Percentiles rank a stretch among this genome's conserved stretches.
Conservation (phyloP, 1,139 yeast species). For the Candida sp. region DNA sequence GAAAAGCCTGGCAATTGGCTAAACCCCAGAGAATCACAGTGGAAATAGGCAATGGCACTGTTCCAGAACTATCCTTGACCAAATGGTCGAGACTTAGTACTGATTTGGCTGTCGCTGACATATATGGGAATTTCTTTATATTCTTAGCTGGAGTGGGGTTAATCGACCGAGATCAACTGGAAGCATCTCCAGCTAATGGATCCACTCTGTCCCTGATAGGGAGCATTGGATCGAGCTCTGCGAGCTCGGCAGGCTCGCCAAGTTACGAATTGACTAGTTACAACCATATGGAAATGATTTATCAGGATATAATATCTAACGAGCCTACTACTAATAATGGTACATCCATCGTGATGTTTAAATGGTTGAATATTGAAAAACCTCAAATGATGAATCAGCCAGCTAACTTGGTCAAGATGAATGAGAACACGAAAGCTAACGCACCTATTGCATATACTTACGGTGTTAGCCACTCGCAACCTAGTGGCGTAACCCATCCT, state of each 20-base stretch:
- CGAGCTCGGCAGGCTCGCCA: constrained; percentile 11
- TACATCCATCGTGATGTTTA: constrained; percentile 45
- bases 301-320: constrained; percentile 28
- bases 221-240: constrained; percentile 4
- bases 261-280: constrained; percentile 45
- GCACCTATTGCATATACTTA: constrained; percentile 38
- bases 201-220: constrained; percentile 1
- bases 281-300: constrained; percentile 46
- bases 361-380: constrained; percentile 71
- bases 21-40: constrained; percentile 42
- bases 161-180: constrained; percentile 13
- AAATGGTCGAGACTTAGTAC: constrained; percentile 52
- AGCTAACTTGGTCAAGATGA: constrained; percentile 32
- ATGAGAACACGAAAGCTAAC: constrained; percentile 4
- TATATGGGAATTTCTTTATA: constrained; percentile 48
- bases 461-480: constrained; percentile 54
- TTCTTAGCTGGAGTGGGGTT: constrained; percentile 44
- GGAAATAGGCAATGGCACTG: constrained; percentile 29
- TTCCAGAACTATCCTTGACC: constrained; percentile 30
- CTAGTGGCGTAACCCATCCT: constrained; percentile 70
- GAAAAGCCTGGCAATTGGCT: constrained; percentile 64
- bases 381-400: constrained; percentile 54
- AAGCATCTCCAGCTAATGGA: constrained; percentile 3
- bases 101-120: constrained; percentile 50
- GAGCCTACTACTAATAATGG: constrained; percentile 14